Evolutionary conservation across 2,329 filamentous ascomycete genomes (phyloP).

Genomic region (Sclerotinia sclerotiorum): DNA sequence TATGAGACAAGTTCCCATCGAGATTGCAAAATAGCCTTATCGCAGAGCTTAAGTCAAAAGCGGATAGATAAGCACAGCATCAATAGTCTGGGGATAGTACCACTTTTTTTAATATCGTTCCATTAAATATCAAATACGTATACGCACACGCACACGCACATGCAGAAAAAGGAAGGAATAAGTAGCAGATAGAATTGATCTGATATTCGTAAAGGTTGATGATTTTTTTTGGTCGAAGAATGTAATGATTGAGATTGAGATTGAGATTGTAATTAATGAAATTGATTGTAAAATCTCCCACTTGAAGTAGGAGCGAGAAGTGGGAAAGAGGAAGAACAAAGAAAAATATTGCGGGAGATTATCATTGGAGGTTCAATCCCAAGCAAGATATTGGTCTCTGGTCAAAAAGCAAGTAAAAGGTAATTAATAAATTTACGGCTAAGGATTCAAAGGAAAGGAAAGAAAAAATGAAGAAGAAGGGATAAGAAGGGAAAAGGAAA

Average conservation of each 20-base stretch:
- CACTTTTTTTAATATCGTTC: background rate
- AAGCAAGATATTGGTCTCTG: background rate
- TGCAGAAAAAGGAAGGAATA: background rate
- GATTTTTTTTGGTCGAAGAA: background rate
- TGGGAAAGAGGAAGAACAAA: background rate
- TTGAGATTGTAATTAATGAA: no score
- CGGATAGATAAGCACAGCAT: slow-evolving; percentile 4
- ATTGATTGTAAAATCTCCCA: background rate
- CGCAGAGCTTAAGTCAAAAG: background rate
- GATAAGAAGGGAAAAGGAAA: no score
- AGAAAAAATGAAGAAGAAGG: no score
- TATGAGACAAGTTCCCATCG: background rate
- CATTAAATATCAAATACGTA: background rate
- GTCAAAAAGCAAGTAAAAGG: no score
- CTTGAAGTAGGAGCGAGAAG: background rate
- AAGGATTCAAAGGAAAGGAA: background rate
- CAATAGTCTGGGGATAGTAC: slow-evolving; percentile 1
- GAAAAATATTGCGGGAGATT: background rate
- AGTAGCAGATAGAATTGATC: background rate
- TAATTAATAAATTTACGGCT: background rate
- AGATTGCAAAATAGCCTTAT: background rate
- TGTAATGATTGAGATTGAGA: background rate
- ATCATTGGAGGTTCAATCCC: background rate
- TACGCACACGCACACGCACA: no score
- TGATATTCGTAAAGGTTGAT: background rate